Conservation (phyloP, 805 yeast genomes). For the Lachancea thermotolerans region DNA sequence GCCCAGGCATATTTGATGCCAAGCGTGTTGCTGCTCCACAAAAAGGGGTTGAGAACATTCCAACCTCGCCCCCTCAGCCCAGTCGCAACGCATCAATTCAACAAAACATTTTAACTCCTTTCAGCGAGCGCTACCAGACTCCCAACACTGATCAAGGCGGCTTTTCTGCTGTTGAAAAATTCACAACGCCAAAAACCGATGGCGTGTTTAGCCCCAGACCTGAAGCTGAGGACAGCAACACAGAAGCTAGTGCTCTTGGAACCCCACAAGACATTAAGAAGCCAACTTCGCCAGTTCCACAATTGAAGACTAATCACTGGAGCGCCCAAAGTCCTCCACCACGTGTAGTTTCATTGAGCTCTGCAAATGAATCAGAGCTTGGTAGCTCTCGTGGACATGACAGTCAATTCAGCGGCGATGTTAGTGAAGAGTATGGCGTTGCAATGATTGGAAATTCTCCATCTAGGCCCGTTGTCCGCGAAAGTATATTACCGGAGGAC, state of each 20-base stretch:
- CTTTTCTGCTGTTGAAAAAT: constrained; percentile 1
- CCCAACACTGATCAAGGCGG: constrained; percentile 7
- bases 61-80: constrained; percentile 4
- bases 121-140: constrained; percentile 7
- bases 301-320: neutral
- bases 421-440: constrained; percentile 4
- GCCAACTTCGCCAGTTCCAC: constrained; percentile 7
- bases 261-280: constrained; percentile 4
- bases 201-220: neutral
- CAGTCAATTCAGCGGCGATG: neutral
- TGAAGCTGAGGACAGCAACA: neutral
- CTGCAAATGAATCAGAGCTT: constrained; percentile 6
- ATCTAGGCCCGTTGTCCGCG: constrained; percentile 13
- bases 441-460: constrained; percentile 22
- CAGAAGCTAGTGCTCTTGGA: neutral
- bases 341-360: constrained; percentile 7
- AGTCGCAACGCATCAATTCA: constrained; percentile 4
- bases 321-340: constrained; percentile 7
- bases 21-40: constrained; percentile 24
- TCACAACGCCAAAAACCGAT: neutral
- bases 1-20: constrained; percentile 36
- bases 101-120: constrained; percentile 13
- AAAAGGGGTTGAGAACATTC: constrained; percentile 12
- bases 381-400: neutral
- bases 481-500: constrained; percentile 3